Evolutionary conservation across 2,329 filamentous ascomycete species (phyloP), one percentile per base, ranked within the genome.

Genomic region (Fusarium secorum): DNA sequence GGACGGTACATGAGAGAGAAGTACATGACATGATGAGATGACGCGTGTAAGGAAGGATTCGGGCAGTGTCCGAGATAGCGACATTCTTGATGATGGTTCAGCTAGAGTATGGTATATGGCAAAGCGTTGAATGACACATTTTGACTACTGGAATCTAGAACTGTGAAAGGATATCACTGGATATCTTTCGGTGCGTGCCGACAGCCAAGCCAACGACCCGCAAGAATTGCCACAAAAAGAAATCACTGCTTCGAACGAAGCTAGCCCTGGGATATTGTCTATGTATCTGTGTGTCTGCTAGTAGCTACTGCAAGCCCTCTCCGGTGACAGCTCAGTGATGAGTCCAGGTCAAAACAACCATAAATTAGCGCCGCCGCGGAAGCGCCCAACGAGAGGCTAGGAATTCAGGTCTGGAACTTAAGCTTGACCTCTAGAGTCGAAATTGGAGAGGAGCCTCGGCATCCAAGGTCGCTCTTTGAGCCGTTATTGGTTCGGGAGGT

Each of bases 271-370:
- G 26, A 15, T 18, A 24, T 18, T 46, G 22, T 26, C 52, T 33
- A 18, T 55, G 38, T 33, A 14, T 33, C 28, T 32, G 30, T 55
- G 52, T 55, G 52, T 46, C 38, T 35, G 53, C 22, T 24, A 42
- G 39, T 24, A 42, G 39, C 54, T 66, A 22, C 55, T 60, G 54
- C 57, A 60, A 48, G 39, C 44, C 41, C 13, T 38, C 11, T 17
- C 36, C 39, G 28, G 59, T 58, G 54, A 63, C 41, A 68, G 56
- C 63, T 49, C 48, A 66, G 32, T 11, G 48, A 57, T 49, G 28
- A 66, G 32, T 17, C 67, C 45, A 55, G 57, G 68, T 69, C 51
- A 51, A 66, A 69, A 71, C 68, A 71, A 72, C 68, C 68, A 57
- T 69, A 69, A 64, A 39, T 60, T 73, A 71, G 68, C 68, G 68